These are phyloP conservation scores for Keithomyces neogunnii DNA, from an alignment of 2,329 filamentous ascomycete species.

Conservation along the genomic window DNA sequence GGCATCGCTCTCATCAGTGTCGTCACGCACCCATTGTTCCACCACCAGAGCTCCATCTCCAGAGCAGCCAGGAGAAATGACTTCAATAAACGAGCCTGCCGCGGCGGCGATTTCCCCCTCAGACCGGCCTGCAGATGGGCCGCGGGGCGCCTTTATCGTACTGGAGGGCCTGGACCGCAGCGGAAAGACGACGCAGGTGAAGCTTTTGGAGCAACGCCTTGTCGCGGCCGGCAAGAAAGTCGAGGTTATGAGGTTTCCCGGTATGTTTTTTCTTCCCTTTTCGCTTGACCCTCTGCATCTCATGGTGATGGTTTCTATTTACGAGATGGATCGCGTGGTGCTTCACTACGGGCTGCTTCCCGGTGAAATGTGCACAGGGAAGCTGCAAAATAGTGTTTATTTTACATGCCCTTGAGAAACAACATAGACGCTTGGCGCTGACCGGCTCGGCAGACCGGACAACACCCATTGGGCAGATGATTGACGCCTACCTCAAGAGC, in stretches of 20 bases:
- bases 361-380: background rate
- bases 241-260: conserved; percentile 49
- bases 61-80: conserved; percentile 18
- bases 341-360: too few species aligned
- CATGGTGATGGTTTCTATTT: too few species aligned
- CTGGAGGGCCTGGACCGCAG: conserved; percentile 85
- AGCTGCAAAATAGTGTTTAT: background rate
- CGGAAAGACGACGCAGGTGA: conserved; percentile 87
- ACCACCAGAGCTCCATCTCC: background rate
- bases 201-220: conserved; percentile 51
- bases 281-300: background rate
- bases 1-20: background rate
- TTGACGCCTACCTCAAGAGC: conserved; percentile 72
- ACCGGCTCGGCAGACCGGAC: conserved; percentile 52
- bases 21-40: background rate
- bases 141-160: conserved; percentile 65
- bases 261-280: conserved; percentile 26
- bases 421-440: background rate
- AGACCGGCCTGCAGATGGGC: conserved; percentile 11
- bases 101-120: conserved; percentile 35
- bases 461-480: conserved; percentile 80
- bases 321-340: too few species aligned
- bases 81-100: conserved; percentile 42
- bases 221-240: conserved; percentile 39
- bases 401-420: background rate